Percentiles rank a stretch among this genome's conserved stretches.
These are phyloP conservation scores for Leccinum pallidistipes DNA, from an alignment of 1,284 basidiomycete species.

Conservation along the genomic window DNA sequence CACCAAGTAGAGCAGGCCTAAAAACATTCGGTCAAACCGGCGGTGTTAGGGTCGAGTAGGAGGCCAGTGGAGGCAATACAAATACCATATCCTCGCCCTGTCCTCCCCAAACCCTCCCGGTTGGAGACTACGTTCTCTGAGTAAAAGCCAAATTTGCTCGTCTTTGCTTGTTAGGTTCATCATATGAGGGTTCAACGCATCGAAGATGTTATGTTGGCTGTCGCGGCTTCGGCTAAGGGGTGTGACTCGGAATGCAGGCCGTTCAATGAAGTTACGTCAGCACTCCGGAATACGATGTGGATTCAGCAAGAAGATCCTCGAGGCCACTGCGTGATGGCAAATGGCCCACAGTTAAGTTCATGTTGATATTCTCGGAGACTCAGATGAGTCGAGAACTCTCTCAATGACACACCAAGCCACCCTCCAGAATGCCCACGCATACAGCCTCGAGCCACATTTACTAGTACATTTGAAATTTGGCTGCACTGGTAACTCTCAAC, in stretches of 20 bases:
- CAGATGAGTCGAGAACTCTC: neutral
- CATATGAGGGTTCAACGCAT: constrained; percentile 18
- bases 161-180: constrained; percentile 27
- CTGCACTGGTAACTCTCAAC: neutral
- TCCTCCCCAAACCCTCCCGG: constrained; percentile 64
- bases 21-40: constrained; percentile 11
- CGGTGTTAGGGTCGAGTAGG: neutral
- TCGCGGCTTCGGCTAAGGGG: neutral
- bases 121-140: constrained; percentile 50
- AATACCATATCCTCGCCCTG: constrained; percentile 59
- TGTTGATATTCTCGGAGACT: neutral
- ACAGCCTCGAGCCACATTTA: neutral
- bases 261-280: constrained; percentile 22
- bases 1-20: constrained; percentile 28
- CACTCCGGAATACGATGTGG: constrained; percentile 7
- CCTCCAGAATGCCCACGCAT: neutral
- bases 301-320: neutral
- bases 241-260: neutral
- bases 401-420: neutral
- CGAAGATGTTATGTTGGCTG: neutral
- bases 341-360: neutral
- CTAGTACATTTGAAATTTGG: neutral
- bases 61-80: constrained; percentile 8
- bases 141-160: constrained; percentile 47
- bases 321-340: neutral